phyloP scores from a whole-genome alignment of 305 asterid species.

The Solanum hybrid region DNA sequence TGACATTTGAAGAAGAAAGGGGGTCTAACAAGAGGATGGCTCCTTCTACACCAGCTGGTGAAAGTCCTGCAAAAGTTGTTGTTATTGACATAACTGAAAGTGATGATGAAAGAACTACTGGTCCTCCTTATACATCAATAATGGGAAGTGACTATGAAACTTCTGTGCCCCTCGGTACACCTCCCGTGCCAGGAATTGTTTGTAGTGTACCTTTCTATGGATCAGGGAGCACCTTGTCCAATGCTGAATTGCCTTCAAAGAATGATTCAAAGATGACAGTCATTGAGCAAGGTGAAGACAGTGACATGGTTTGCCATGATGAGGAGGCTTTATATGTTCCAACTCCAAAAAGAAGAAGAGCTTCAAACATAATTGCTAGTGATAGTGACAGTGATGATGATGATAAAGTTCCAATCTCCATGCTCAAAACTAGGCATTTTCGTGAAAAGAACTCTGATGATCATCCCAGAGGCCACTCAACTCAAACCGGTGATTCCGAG shows the following conservation, averaged over 20 bases:
- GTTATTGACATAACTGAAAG: conserved; percentile 34
- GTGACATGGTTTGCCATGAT: conserved; percentile 8
- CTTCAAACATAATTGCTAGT: conserved; percentile 27
- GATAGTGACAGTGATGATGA: conserved; percentile 38
- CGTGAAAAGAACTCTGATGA: neutral
- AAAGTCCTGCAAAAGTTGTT: conserved; percentile 9
- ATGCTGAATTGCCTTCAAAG: conserved; percentile 8
- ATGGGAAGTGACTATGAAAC: conserved; percentile 16
- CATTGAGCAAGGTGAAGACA: conserved; percentile 16
- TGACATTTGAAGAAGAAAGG: conserved; percentile 21
- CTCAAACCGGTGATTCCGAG: conserved; percentile 8
- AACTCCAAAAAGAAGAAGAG: conserved; percentile 30
- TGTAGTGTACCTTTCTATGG: conserved; percentile 11
- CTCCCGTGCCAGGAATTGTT: conserved; percentile 1
- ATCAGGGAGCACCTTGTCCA: conserved; percentile 2
- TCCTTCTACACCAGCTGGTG: conserved; percentile 33
- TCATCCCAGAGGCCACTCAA: neutral
- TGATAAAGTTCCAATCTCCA: conserved; percentile 31
- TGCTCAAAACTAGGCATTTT: conserved; percentile 11
- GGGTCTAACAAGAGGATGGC: conserved; percentile 22
- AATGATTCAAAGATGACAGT: neutral
- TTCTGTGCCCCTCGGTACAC: neutral
- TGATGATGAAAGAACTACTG: conserved; percentile 26
- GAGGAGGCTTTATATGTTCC: conserved; percentile 1
- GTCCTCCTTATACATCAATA: neutral